These are phyloP conservation scores for Hanseniaspora pseudoguilliermondii DNA, from an alignment of 805 yeast species.

Conservation along the genomic window DNA sequence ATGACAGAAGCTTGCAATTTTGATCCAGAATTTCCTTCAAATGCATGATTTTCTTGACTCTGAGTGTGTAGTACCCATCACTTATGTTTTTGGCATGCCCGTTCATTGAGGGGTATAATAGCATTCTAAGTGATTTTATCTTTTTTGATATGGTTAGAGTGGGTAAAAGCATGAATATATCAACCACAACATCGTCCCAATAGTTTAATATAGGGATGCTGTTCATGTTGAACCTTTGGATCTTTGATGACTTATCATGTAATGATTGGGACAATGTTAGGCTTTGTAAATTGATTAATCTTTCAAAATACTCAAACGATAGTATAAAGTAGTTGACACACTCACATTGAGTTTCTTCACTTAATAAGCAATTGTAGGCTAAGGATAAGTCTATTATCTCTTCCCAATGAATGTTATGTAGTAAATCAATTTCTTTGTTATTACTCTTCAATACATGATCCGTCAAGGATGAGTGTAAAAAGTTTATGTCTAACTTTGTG, in stretches of 20 bases:
- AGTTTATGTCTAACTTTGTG: background rate
- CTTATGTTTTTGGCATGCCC: constrained; percentile 10
- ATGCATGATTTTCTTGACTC: background rate
- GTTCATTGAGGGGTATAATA: constrained; percentile 6
- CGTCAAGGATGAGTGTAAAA: background rate
- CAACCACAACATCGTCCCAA: constrained; percentile 3
- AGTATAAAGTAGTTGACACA: background rate
- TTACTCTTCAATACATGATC: background rate
- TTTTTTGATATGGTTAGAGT: background rate
- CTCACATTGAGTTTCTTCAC: background rate
- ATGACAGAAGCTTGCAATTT: background rate
- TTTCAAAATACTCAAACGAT: background rate
- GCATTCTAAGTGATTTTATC: background rate
- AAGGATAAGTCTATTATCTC: background rate
- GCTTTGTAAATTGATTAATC: background rate
- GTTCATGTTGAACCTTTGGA: constrained; percentile 4
- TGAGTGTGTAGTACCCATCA: constrained; percentile 7
- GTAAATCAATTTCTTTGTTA: background rate
- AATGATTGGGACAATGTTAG: constrained; percentile 1
- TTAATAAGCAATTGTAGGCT: background rate
- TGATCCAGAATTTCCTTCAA: background rate
- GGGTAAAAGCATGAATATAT: background rate
- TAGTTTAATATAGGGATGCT: background rate
- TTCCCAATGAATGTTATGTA: background rate
- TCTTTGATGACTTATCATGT: background rate